Evolutionary conservation across 148 eudicot genomes (phyloP).

Genomic region (Vaccinium myrtillus): DNA sequence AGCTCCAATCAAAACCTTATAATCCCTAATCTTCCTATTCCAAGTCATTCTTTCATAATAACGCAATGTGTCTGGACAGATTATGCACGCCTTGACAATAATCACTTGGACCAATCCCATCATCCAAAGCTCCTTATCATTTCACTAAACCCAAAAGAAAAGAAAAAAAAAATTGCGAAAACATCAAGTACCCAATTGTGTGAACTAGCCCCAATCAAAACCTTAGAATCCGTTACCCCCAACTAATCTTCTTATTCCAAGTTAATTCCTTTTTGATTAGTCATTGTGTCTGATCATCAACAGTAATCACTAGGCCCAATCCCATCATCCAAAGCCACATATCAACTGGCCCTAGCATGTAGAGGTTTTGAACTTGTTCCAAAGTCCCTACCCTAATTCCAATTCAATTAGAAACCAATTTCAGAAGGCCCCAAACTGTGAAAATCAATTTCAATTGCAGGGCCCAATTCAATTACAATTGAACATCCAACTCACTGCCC

Average conservation of each 20-base stretch:
- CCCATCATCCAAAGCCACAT: background rate
- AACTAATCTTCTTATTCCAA: background rate
- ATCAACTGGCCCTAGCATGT: background rate
- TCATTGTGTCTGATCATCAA: background rate
- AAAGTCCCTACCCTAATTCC: background rate
- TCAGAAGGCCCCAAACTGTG: background rate
- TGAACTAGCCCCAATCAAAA: background rate
- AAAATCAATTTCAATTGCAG: background rate
- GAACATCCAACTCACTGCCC: conserved; percentile 2
- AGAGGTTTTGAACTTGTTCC: background rate
- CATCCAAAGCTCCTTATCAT: background rate
- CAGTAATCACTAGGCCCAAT: background rate
- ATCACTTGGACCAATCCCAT: too few species aligned
- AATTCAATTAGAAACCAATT: background rate
- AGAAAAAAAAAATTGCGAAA: background rate
- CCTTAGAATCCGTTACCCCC: background rate
- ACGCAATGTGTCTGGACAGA: too few species aligned
- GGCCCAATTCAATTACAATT: background rate
- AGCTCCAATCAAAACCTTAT: background rate
- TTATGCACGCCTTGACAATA: too few species aligned
- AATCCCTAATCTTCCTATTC: background rate
- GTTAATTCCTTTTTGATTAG: background rate
- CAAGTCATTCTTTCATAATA: background rate
- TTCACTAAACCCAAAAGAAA: background rate
- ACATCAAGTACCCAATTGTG: background rate